phyloP scores from a whole-genome alignment of 2,329 filamentous ascomycete species.

The Fusarium burgessii region DNA sequence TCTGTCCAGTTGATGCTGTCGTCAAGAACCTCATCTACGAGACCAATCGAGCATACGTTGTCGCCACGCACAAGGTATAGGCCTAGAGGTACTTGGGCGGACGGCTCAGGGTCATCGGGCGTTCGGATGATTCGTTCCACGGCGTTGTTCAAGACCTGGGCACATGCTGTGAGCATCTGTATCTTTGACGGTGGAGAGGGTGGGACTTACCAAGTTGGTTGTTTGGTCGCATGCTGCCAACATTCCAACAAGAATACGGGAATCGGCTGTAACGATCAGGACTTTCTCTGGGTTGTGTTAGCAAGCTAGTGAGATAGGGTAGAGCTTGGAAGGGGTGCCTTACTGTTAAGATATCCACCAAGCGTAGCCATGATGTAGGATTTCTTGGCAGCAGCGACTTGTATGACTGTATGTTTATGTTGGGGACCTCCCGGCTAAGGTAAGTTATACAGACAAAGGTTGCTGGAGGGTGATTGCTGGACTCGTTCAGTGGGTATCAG shows the following conservation, averaged over 20 bases:
- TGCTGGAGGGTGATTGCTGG: not conserved
- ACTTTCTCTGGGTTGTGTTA: slow-evolving; percentile 77
- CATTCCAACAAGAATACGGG: slow-evolving; percentile 84
- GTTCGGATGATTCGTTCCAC: slow-evolving; percentile 92
- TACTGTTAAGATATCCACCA: slow-evolving; percentile 61
- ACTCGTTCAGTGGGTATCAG: not conserved
- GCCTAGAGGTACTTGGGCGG: slow-evolving; percentile 83
- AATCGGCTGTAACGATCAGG: slow-evolving; percentile 90
- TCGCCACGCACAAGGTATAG: slow-evolving; percentile 94
- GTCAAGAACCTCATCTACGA: slow-evolving; percentile 91
- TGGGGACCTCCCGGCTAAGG: no score
- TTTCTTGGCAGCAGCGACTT: no score
- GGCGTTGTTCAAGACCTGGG: slow-evolving; percentile 80
- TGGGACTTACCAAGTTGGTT: slow-evolving; percentile 80
- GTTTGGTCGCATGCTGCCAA: slow-evolving; percentile 89
- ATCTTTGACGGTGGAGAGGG: not conserved
- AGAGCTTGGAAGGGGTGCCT: slow-evolving; percentile 33
- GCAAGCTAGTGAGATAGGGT: not conserved
- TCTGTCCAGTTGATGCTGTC: slow-evolving; percentile 91
- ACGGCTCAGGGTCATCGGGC: slow-evolving; percentile 84
- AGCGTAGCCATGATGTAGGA: slow-evolving; percentile 56
- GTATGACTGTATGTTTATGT: not conserved
- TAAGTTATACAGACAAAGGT: not conserved
- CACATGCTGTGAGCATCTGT: slow-evolving; percentile 30
- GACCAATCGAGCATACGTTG: slow-evolving; percentile 89